These are phyloP conservation scores for Cladosporium colombiae DNA, from an alignment of 2,329 filamentous ascomycete genomes.

Conservation along the genomic window DNA sequence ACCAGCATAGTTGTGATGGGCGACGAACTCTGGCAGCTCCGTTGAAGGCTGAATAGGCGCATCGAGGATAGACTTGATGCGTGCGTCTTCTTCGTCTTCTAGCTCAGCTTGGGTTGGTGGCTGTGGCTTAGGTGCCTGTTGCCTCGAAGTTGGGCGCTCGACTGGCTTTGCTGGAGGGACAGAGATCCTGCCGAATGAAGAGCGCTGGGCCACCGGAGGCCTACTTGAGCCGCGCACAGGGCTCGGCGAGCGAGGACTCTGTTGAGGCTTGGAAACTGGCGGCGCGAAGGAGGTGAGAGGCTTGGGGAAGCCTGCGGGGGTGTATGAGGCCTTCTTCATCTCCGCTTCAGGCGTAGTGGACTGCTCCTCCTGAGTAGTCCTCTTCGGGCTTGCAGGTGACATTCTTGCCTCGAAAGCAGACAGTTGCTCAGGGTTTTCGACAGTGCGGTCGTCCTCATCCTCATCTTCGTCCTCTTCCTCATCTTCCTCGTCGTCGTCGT, in stretches of 20 bases:
- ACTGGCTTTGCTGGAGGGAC: constrained; percentile 37
- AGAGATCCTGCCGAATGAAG: constrained; percentile 29
- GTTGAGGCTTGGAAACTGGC: constrained; percentile 36
- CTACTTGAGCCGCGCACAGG: constrained; percentile 61
- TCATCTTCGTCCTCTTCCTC: constrained; percentile 42
- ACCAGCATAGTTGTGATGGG: constrained; percentile 49
- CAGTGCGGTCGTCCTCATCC: constrained; percentile 50
- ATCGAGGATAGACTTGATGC: constrained; percentile 63
- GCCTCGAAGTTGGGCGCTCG: constrained; percentile 37
- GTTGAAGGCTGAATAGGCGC: constrained; percentile 63
- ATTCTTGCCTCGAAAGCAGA: constrained; percentile 30
- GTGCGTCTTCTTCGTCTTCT: constrained; percentile 69
- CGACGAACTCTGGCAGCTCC: constrained; percentile 68
- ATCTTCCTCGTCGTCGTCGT: constrained; percentile 35
- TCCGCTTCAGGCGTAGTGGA: constrained; percentile 30
- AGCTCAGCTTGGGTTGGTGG: constrained; percentile 50
- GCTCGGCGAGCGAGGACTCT: constrained; percentile 70
- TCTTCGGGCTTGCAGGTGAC: constrained; percentile 28
- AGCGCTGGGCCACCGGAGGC: constrained; percentile 10
- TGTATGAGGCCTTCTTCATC: constrained; percentile 34
- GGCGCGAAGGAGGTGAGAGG: constrained; percentile 46
- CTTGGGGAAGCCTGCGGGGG: constrained; percentile 43
- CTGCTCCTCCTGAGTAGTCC: constrained; percentile 14
- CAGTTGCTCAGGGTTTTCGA: constrained; percentile 28
- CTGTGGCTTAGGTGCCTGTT: constrained; percentile 32